These are phyloP conservation scores for Phytophthora sansomeana DNA, from an alignment of 352 stramenopile species.

Conservation along the genomic window DNA sequence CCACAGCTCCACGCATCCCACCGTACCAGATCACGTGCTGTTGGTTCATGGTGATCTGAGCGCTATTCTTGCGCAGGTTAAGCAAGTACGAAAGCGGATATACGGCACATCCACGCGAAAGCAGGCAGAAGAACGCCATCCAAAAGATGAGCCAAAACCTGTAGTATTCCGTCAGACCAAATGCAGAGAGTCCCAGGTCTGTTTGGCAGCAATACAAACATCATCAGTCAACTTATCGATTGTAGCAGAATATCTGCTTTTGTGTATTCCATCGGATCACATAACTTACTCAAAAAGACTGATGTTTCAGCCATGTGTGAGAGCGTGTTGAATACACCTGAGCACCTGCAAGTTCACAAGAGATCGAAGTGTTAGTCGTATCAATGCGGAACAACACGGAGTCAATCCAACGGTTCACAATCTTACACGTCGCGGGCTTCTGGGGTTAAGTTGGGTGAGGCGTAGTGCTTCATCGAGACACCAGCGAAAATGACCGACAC, in stretches of 20 bases:
- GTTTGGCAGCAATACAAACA: constrained; percentile 5
- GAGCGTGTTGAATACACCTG: constrained; percentile 91
- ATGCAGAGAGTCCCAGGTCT: constrained; percentile 93
- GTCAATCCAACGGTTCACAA: neutral
- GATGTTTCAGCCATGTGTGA: constrained; percentile 92
- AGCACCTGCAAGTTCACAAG: constrained; percentile 55
- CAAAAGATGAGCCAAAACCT: constrained; percentile 89
- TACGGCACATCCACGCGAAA: constrained; percentile 85
- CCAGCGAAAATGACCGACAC: constrained; percentile 95
- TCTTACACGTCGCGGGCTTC: constrained; percentile 85
- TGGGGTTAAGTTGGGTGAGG: constrained; percentile 83
- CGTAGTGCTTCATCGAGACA: constrained; percentile 93
- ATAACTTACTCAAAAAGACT: constrained; percentile 91
- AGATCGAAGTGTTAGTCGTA: neutral
- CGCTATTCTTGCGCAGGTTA: constrained; percentile 65
- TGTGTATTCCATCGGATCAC: no score
- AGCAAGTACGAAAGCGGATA: constrained; percentile 88
- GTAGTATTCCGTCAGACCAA: constrained; percentile 82
- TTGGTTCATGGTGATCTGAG: constrained; percentile 86
- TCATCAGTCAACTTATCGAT: neutral
- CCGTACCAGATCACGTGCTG: constrained; percentile 96
- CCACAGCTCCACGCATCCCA: constrained; percentile 93
- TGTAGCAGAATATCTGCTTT: no score
- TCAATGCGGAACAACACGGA: neutral
- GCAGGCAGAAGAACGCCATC: constrained; percentile 86